Base-by-base conservation (phyloP, 75 land plant species). In the Selaginella tamariscina region DNA sequence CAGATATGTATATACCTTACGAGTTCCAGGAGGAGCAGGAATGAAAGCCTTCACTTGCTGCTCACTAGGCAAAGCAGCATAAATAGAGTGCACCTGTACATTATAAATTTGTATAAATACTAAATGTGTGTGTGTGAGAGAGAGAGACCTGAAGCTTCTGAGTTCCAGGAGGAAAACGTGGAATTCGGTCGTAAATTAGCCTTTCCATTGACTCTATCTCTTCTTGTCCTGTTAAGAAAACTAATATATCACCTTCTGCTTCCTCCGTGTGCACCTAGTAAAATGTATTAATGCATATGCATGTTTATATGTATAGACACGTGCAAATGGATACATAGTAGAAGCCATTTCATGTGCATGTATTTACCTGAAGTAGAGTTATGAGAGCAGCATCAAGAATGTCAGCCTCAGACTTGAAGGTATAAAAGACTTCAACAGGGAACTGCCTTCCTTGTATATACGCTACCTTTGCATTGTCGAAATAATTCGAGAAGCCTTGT, bases 151-250 rank as follows among this genome's bases (percentile, higher is more conserved):
- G 21, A 24, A 89, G 32, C 8, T 86, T 89, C 31, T 67, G 71
- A 49, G 65, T 64, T 33, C 30, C 71, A 60, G 74, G 77, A 70
- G 87, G 80, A 56, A 92, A 69, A 49, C 81, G 79, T n/a, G 60
- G 68, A 54, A 83, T 57, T 32, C 73, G 73, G 39, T 89, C 97
- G 54, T 72, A 78, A 24, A 89, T 49, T 62, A 89, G 88, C 29
- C 85, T 83, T 65, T 84, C 90, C 72, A 89, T 73, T 29, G 94
- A 79, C 75, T 92, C 97, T 72, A 92, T 92, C 74, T 92, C 97
- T 73, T 92, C 97, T 84, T 92, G 97, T 30, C 97, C 95, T 49
- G 97, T 92, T 77, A 92, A 78, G 71, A 92, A 92, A 9, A 85
- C 89, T 75, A 92, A 85, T n/a, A 92, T 80, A 73, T 92, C 97